These are phyloP conservation scores for Peronospora farinosa DNA, from an alignment of 352 stramenopile genomes.

Conservation along the genomic window DNA sequence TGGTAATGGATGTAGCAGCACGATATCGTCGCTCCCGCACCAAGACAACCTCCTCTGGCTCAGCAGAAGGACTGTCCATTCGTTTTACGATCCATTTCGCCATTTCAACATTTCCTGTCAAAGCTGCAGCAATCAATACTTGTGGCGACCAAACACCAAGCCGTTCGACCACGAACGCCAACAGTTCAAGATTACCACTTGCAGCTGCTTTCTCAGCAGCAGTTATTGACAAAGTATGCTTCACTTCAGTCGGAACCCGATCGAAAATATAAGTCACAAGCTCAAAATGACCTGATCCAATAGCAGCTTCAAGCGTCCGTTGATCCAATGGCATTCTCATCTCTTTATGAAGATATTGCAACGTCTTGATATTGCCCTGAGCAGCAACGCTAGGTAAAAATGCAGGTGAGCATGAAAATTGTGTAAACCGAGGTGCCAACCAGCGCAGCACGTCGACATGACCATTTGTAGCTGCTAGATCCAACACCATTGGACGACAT, in stretches of 20 bases:
- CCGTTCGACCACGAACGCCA: conserved; percentile 27
- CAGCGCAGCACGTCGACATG: conserved; percentile 44
- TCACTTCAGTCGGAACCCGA: conserved; percentile 13
- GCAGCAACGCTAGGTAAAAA: conserved; percentile 32
- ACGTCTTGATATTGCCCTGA: conserved; percentile 31
- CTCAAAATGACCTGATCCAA: conserved; percentile 27
- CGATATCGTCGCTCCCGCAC: conserved; percentile 16
- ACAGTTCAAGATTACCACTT: conserved; percentile 23
- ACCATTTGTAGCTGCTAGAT: conserved; percentile 41
- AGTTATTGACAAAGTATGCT: conserved; percentile 7
- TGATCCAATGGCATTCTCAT: conserved; percentile 26
- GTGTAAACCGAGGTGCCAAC: conserved; percentile 29
- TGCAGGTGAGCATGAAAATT: conserved; percentile 29
- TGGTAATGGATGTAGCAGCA: conserved; percentile 16
- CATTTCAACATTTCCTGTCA: conserved; percentile 28
- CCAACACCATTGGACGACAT: conserved; percentile 35
- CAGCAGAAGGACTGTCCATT: conserved; percentile 1
- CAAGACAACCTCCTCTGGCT: conserved; percentile 4
- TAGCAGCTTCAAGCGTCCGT: conserved; percentile 30
- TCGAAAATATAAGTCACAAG: conserved; percentile 30
- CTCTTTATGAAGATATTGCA: conserved; percentile 29
- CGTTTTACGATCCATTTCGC: conserved; percentile 27
- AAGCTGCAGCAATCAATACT: conserved; percentile 21
- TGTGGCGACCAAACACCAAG: conserved; percentile 28
- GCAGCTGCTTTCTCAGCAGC: conserved; percentile 27